Conservation (phyloP, 2,329 filamentous ascomycete genomes). For the Fusarium luffae region DNA sequence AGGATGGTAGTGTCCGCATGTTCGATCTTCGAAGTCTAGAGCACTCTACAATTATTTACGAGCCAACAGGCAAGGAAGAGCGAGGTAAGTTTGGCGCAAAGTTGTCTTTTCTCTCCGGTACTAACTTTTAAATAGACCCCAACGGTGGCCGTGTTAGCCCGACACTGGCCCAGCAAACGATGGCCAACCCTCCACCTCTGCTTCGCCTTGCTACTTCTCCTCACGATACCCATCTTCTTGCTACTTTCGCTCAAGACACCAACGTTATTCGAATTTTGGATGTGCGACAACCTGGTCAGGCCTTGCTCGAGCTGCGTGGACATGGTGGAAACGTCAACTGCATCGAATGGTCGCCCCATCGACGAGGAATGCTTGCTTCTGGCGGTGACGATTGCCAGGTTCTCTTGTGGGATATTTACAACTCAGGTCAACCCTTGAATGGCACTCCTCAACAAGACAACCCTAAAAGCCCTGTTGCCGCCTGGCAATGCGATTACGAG, state of each 20-base stretch:
- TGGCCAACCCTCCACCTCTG: constrained; percentile 80
- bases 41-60: constrained; percentile 99
- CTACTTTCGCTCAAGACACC: constrained; percentile 96
- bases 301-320: constrained; percentile 90
- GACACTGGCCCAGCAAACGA: constrained; percentile 79
- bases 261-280: constrained; percentile 94
- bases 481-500: constrained; percentile 89
- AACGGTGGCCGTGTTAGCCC: constrained; percentile 76
- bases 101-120: not conserved
- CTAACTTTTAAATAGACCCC: constrained; percentile 53
- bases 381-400: constrained; percentile 94
- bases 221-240: constrained; percentile 92
- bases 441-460: constrained; percentile 65
- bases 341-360: constrained; percentile 92
- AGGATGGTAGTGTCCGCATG: constrained; percentile 98
- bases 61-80: constrained; percentile 88
- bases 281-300: constrained; percentile 94
- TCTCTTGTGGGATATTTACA: constrained; percentile 92
- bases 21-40: constrained; percentile 96
- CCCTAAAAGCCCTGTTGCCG: constrained; percentile 75
- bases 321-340: constrained; percentile 89
- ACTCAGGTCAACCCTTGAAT: constrained; percentile 61
- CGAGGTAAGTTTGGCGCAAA: constrained; percentile 63
- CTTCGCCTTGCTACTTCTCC: constrained; percentile 89
- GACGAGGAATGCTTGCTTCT: constrained; percentile 88